Base-by-base conservation (phyloP, 208 protist genomes). In the Trypanosoma boissoni region DNA sequence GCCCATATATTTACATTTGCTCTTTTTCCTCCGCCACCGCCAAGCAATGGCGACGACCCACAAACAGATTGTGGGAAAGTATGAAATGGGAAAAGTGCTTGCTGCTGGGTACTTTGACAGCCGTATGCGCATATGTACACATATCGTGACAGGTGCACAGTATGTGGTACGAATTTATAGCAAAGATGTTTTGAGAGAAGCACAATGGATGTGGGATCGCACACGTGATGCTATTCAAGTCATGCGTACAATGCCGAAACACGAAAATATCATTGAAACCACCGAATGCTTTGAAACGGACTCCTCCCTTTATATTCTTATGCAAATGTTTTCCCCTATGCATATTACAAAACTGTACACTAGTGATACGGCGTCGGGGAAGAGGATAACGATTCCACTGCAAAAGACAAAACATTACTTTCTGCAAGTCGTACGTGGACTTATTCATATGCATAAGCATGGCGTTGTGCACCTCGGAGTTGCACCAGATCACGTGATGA, bases 41-140 rank as follows among this genome's bases (percentile, higher is more conserved):
- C 21, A 50, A 14, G 23, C 6, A 29, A 62, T 63, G 58, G 9
- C 49, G 14, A 54, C 63, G 2, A 51, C 56, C 6, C 52, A 34
- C 12, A 70, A 68, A 9, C 80, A 87, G 43, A 72, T 88, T 28
- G 77, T 95, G 20, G 88, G 88, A 34, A 92, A 92, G 51, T 95
- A 95, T 70, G 85, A 92, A 32, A 72, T 95, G 0, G 85, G 84
- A 23, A 65, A 74, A 34, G 81, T 90, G 5, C 64, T 95, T 14
- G 85, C 83, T 1, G 74, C 73, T 2, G 85, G 88, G n/a, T 78
- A 91, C 53, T 92, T 95, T 73, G 88, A 95, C 58, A 90, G 74
- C 61, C 72, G 81, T 23, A 95, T 81, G 0, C 82, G 85, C 9
- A 57, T 95, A 39, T 95, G 88, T 59, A 82, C 71, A 9, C 83